Percentiles rank a stretch among this genome's conserved stretches.
Conservation (phyloP, 495 filamentous ascomycete species). For the Lepidopterella palustris region DNA sequence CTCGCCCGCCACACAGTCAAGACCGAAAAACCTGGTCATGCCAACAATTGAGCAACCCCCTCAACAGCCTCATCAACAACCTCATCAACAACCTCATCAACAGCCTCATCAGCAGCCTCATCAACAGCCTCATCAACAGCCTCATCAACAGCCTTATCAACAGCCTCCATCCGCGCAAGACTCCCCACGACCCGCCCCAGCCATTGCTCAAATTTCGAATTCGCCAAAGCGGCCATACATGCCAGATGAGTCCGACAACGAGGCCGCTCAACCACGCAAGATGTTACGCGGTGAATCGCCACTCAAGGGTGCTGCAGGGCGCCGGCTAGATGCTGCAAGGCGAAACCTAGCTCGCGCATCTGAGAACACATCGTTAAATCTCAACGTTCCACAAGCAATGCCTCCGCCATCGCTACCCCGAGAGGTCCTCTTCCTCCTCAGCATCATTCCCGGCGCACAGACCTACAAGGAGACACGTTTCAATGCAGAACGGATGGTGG, state of each 20-base stretch:
- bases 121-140: too few relatives aligned
- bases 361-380: neutral
- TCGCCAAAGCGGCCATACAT: constrained; percentile 65
- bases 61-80: too few relatives aligned
- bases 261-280: constrained; percentile 65
- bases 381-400: constrained; percentile 8
- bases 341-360: constrained; percentile 34
- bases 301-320: constrained; percentile 74
- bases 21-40: constrained; percentile 51
- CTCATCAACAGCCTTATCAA: constrained; percentile 28
- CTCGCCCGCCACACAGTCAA: constrained; percentile 67
- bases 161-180: constrained; percentile 40
- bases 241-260: constrained; percentile 63
- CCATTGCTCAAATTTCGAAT: constrained; percentile 39
- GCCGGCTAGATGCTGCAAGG: constrained; percentile 73
- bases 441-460: constrained; percentile 72
- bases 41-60: constrained; percentile 5
- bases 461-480: constrained; percentile 62
- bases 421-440: constrained; percentile 72
- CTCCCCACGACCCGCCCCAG: constrained; percentile 17
- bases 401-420: constrained; percentile 53
- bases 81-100: too few relatives aligned
- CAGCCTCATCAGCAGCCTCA: too few relatives aligned
- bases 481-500: constrained; percentile 63
- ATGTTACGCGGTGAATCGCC: constrained; percentile 76